phyloP scores from a whole-genome alignment of 768 basidiomycete genomes.

The Pisolithus albus region DNA sequence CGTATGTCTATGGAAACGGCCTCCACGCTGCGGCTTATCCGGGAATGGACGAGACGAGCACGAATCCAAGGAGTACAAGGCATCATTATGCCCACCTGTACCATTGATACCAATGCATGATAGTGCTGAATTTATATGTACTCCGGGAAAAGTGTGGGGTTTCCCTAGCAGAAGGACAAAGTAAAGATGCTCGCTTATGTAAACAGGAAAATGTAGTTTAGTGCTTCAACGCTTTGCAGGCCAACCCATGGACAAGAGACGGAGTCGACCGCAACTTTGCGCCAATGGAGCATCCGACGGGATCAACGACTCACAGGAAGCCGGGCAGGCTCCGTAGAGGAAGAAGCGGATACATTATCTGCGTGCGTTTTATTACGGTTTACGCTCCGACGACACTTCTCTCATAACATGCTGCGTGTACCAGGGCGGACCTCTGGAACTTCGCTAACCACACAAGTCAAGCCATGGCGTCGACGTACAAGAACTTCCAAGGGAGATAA shows the following conservation, averaged over 20 bases:
- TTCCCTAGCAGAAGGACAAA: too few relatives aligned
- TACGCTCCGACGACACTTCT: not conserved
- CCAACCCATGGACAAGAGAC: slow-evolving; percentile 61
- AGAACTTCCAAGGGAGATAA: slow-evolving; percentile 81
- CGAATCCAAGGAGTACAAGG: too few relatives aligned
- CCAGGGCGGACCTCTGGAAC: slow-evolving; percentile 52
- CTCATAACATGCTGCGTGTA: slow-evolving; percentile 17
- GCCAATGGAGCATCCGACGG: slow-evolving; percentile 45
- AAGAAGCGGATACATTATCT: slow-evolving; percentile 34
- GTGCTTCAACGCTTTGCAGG: too few relatives aligned
- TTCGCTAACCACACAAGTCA: slow-evolving; percentile 67
- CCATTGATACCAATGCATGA: too few relatives aligned
- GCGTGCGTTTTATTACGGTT: slow-evolving; percentile 38
- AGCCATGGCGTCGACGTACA: slow-evolving; percentile 81
- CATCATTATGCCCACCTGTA: too few relatives aligned
- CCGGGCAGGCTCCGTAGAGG: slow-evolving; percentile 20
- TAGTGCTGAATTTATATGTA: too few relatives aligned
- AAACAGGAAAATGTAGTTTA: too few relatives aligned
- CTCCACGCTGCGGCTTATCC: too few relatives aligned
- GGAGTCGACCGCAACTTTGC: slow-evolving; percentile 56
- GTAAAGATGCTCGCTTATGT: too few relatives aligned
- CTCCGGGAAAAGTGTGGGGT: too few relatives aligned
- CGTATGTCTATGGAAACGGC: too few relatives aligned
- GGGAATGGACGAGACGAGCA: too few relatives aligned
- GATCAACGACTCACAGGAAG: slow-evolving; percentile 7